These are phyloP conservation scores for Venturia pyrina DNA, from an alignment of 2,329 filamentous ascomycete genomes.

Conservation along the genomic window DNA sequence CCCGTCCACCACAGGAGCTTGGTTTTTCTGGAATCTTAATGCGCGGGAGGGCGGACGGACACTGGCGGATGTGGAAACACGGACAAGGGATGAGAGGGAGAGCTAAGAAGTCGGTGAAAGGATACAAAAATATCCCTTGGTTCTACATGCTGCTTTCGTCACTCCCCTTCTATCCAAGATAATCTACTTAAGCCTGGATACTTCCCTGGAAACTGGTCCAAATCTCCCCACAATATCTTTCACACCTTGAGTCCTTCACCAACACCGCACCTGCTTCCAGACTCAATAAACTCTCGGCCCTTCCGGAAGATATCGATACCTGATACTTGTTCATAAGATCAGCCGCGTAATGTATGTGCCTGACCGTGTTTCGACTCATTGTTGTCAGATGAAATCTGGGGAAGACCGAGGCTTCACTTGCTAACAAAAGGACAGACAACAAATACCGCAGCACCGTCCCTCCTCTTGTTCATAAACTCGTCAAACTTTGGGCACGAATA, in stretches of 20 bases:
- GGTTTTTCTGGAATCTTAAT: conserved; percentile 1
- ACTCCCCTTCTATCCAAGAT: neutral
- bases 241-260: neutral
- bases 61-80: neutral
- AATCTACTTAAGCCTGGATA: conserved; percentile 2
- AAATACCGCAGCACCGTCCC: neutral
- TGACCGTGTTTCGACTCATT: conserved; percentile 2
- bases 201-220: neutral
- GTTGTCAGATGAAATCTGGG: neutral
- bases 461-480: neutral
- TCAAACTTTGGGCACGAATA: neutral
- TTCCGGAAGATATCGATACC: neutral
- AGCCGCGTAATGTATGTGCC: neutral
- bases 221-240: neutral
- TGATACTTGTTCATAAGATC: neutral
- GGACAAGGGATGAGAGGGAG: conserved; percentile 2
- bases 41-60: conserved; percentile 1
- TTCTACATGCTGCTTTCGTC: neutral
- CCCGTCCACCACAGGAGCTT: conserved; percentile 3
- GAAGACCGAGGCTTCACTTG: neutral
- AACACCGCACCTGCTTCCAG: neutral
- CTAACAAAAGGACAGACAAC: conserved; percentile 1
- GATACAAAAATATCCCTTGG: neutral
- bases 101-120: conserved; percentile 4
- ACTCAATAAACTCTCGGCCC: conserved; percentile 4